Evolutionary conservation across 176 grass and related monocot genomes (phyloP).

Genomic region (Thinopyrum elongatum): DNA sequence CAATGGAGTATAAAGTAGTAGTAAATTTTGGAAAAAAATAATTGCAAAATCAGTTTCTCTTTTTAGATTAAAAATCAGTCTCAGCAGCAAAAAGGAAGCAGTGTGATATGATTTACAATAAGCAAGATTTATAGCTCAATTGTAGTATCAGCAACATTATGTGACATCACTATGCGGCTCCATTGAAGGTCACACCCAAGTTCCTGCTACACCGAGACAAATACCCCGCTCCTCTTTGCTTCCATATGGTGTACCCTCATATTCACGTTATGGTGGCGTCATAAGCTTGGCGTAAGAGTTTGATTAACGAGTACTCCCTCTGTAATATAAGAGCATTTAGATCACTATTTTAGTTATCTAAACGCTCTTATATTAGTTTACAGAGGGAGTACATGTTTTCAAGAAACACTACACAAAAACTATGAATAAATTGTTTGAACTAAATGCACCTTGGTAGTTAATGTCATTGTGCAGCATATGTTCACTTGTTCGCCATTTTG

Average conservation of each 20-base stretch:
- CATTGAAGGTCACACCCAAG: constrained; percentile 17
- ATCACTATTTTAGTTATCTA: no score
- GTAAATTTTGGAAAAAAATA: background rate
- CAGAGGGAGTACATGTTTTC: background rate
- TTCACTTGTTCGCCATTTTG: background rate
- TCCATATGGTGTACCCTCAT: background rate
- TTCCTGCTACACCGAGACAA: constrained; percentile 1
- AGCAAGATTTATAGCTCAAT: background rate
- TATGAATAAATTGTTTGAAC: background rate
- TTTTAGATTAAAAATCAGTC: background rate
- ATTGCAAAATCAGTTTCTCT: background rate
- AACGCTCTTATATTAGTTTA: no score
- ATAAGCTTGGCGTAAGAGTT: constrained; percentile 12
- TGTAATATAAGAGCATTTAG: no score
- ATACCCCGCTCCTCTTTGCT: background rate
- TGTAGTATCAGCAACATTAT: background rate
- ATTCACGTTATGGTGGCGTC: background rate
- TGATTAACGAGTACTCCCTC: background rate
- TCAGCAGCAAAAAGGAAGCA: background rate
- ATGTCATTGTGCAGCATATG: background rate
- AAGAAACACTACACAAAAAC: constrained; percentile 7
- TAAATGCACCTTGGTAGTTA: background rate
- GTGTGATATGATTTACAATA: background rate
- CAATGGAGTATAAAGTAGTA: background rate
- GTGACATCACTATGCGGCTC: background rate